phyloP scores from a whole-genome alignment of 2,329 filamentous ascomycete genomes.

The Emergomyces orientalis region DNA sequence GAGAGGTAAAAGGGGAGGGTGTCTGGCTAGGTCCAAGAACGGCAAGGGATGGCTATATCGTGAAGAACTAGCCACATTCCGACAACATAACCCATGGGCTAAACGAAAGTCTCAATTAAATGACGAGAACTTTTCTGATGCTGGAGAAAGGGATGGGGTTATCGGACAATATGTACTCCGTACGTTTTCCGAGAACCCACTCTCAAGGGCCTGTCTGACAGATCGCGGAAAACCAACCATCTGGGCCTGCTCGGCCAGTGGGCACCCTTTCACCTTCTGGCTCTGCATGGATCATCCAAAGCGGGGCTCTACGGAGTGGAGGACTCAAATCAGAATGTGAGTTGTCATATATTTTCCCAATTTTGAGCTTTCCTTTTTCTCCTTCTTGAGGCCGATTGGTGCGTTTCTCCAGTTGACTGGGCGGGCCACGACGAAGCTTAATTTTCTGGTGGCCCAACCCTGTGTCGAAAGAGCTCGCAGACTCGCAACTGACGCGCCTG shows the following conservation, averaged over 20 bases:
- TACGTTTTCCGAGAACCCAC: background rate
- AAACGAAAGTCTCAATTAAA: no score
- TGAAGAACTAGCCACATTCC: background rate
- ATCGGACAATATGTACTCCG: background rate
- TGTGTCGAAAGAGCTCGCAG: background rate
- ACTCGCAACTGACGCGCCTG: background rate
- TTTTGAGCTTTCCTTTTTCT: background rate
- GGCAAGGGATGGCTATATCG: background rate
- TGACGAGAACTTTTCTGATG: background rate
- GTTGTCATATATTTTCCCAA: background rate
- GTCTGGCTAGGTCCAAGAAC: background rate
- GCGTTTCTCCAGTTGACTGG: background rate
- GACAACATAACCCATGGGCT: background rate
- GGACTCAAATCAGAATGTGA: background rate
- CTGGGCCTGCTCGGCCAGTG: background rate
- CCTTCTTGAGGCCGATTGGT: background rate
- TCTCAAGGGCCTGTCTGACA: background rate
- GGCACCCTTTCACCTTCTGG: background rate
- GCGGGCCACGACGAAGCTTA: background rate
- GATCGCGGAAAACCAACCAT: background rate
- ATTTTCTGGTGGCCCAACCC: background rate
- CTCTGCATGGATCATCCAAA: background rate
- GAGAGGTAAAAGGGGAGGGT: no score
- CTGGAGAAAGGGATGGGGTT: background rate
- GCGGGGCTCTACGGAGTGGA: background rate